Base-by-base conservation (phyloP, 371 early-diverging fungal species). In the Rhizopus microsporus region DNA sequence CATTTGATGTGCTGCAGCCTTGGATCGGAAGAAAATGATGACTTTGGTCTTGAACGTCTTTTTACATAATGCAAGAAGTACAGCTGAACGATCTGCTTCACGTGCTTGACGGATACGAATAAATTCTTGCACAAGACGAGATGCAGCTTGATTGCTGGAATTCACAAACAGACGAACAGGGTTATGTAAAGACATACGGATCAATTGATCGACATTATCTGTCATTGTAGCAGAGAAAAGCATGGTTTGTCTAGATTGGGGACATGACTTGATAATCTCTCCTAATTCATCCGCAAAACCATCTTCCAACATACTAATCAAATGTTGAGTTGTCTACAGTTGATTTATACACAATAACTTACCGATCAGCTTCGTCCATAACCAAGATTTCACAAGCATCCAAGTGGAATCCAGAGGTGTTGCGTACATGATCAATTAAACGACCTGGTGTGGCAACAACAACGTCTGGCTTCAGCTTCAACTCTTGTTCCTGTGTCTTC, bases 171-270 rank as follows among this genome's bases (percentile, higher is more conserved):
- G 81, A 38, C 94, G 85, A 4, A 93, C 91, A 32, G 98, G 99
- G 16, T 88, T 77, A 52, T 91, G 86, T 51, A 98, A 81, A 0
- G 97, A 96, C 73, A 98, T 84, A 40, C 94, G 90, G 47, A 96
- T 88, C 51, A 99, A 82, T 64, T 96, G 88, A 69, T 97, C 96
- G 32, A 97, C 96, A 65, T 98, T 97, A 69, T 95, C 96, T 3
- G 99, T 99, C 99, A 99, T 99, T n/a, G 99, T 99, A 13, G 99
- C 99, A 40, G 97, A 96, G 82, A 99, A 99, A 46, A 99, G 86
- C 91, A 99, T 93, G 1, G 99, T 98, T 71, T 99, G 99, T 61
- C 99, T 86, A 17, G 88, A 82, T 46, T 82, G 80, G 10, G 99
- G 98, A 53, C 95, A 93, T 15, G 89, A 66, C 51, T 91, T 89